A percentile compares a stretch with the other conserved stretches of the same genome.
These are phyloP conservation scores for Dioszegia crocea DNA, from an alignment of 768 basidiomycete species.

Conservation along the genomic window DNA sequence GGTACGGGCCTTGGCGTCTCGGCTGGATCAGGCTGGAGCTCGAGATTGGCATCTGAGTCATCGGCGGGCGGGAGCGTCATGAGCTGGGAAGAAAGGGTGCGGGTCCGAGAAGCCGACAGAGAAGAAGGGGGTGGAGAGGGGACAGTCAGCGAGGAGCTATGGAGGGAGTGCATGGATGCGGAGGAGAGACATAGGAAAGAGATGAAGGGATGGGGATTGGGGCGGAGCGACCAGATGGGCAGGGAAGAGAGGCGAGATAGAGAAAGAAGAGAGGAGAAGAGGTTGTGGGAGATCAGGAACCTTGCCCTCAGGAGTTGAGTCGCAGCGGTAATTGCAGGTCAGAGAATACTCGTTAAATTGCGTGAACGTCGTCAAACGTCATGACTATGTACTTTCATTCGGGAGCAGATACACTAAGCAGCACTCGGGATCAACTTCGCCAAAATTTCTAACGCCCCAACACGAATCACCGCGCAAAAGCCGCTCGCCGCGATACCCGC, in stretches of 20 bases:
- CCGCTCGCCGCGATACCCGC: too few species aligned
- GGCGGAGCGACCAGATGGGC: background rate
- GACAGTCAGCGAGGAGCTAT: constrained; percentile 12
- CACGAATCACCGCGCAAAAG: too few species aligned
- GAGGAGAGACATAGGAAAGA: background rate
- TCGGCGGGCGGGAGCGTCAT: constrained; percentile 11
- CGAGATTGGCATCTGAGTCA: constrained; percentile 35
- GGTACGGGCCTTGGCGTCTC: background rate
- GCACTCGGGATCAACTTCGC: too few species aligned
- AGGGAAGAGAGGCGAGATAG: background rate
- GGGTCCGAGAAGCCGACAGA: background rate
- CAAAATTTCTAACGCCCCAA: too few species aligned
- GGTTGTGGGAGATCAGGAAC: too few species aligned
- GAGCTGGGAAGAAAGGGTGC: constrained; percentile 6
- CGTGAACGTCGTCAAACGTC: too few species aligned
- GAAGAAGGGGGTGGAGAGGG: constrained; percentile 1
- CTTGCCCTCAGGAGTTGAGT: too few species aligned
- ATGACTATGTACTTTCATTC: too few species aligned
- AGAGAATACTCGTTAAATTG: too few species aligned
- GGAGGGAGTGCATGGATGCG: constrained; percentile 8
- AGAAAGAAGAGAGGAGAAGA: background rate
- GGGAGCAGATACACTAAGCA: too few species aligned
- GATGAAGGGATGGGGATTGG: constrained; percentile 9
- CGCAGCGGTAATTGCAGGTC: too few species aligned
- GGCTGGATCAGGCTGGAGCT: background rate